A percentile compares a stretch with the other conserved stretches of the same genome.
phyloP scores from a whole-genome alignment of 1,284 basidiomycete species.

The Boletus semigastroideus region DNA sequence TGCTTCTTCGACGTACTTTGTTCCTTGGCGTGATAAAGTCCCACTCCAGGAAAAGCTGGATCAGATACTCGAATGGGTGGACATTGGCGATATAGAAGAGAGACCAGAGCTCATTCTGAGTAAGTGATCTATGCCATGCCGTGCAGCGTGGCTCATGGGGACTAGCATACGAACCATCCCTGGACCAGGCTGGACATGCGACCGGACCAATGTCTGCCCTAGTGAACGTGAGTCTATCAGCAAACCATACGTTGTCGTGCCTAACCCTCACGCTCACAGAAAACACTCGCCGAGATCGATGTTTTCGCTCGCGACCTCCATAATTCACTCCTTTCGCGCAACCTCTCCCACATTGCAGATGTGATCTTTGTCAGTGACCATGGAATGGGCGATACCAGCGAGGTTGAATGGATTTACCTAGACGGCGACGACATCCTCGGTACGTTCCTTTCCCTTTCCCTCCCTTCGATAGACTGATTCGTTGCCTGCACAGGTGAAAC shows the following conservation, averaged over 20 bases:
- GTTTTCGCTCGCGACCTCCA: slow-evolving; percentile 72
- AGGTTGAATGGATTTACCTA: slow-evolving; percentile 74
- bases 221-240: slow-evolving; percentile 58
- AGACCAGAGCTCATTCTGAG: slow-evolving; percentile 80
- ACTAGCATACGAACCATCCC: slow-evolving; percentile 72
- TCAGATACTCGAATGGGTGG: slow-evolving; percentile 77
- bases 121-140: slow-evolving; percentile 34
- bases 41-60: slow-evolving; percentile 67
- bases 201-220: slow-evolving; percentile 72
- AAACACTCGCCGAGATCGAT: slow-evolving; percentile 71
- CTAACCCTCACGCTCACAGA: slow-evolving; percentile 38
- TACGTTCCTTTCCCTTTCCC: background rate
- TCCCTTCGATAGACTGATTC: background rate
- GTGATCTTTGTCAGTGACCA: slow-evolving; percentile 91
- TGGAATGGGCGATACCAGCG: slow-evolving; percentile 87
- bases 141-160: background rate
- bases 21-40: slow-evolving; percentile 66
- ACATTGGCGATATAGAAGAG: slow-evolving; percentile 58
- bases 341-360: slow-evolving; percentile 82
- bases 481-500: slow-evolving; percentile 18
- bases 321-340: slow-evolving; percentile 61
- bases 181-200: slow-evolving; percentile 80
- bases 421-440: slow-evolving; percentile 71
- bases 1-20: slow-evolving; percentile 66
- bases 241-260: background rate